Evolutionary conservation across 2,329 filamentous ascomycete genomes (phyloP), one percentile per base, ranked within the genome.

Genomic region (Hypoxylon sp.): DNA sequence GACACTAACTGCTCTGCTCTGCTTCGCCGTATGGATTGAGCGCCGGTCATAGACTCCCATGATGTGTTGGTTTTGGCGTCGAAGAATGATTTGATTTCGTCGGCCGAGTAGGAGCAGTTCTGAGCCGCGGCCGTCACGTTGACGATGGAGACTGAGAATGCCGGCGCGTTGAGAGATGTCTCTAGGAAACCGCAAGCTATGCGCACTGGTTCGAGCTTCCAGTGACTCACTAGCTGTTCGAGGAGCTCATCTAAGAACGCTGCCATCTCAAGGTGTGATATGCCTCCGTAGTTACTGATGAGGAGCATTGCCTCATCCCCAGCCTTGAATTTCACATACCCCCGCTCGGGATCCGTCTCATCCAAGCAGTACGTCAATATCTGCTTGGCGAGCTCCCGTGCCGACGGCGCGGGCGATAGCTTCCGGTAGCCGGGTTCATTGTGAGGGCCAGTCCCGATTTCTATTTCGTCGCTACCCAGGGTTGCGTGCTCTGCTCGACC

Each of bases 111-210:
- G 1, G 77, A 69, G 73, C 80, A 83, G 63, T 79, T 79, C 51
- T 73, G 73, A 0, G 84, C 81, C 0, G 83, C 81, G 0, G 80
- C 81, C 0, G 83, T 83, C 39, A 88, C 74, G 74, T 89, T 91
- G 72, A 91, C 79, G 51, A 92, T 71, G 2, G 89, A 90, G 5
- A 92, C 83, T 12, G 88, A 90, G 73, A 92, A 92, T 0, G 89
- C 90, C 0, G 90, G 85, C 0, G 89, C 90, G 69, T 92, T 92
- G 71, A 93, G 83, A 14, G 88, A 91, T 0, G 90, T 92, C 83
- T 92, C 91, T 60, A 90, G 84, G 27, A 87, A 88, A 1, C 90
- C 90, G 0, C 84, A 80, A 54, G 87, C 82, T 54, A 91, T 83
- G 29, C 90, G 82, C 2, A 82, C 81, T 0, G 85, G 85, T 48